phyloP scores from a whole-genome alignment of 192 early-diverging fungal species.

The Thoreauomyces humboldtii region DNA sequence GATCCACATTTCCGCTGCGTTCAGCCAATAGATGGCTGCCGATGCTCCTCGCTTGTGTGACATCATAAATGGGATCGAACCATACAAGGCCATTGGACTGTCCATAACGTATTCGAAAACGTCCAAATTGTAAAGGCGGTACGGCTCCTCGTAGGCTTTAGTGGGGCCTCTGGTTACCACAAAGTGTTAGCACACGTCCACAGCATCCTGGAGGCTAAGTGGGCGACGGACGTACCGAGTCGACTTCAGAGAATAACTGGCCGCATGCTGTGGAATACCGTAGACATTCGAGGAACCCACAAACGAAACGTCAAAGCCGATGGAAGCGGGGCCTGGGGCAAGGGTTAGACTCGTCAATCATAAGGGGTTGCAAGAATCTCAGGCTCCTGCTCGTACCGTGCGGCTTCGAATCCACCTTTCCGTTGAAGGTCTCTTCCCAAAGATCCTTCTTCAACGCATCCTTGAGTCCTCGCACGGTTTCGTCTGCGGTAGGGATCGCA shows the following conservation, averaged over 20 bases:
- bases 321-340: conserved; percentile 81
- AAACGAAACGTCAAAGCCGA: conserved; percentile 92
- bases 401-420: conserved; percentile 90
- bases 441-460: conserved; percentile 50
- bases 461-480: conserved; percentile 43
- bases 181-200: not conserved
- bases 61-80: conserved; percentile 90
- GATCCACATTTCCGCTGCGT: conserved; percentile 97
- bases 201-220: not conserved
- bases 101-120: conserved; percentile 97
- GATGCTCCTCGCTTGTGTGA: conserved; percentile 75
- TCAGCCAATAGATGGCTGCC: conserved; percentile 87
- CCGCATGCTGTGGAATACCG: conserved; percentile 93
- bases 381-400: conserved; percentile 62
- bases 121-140: conserved; percentile 95
- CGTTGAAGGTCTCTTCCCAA: conserved; percentile 90
- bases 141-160: conserved; percentile 83
- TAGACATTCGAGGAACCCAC: conserved; percentile 84
- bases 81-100: conserved; percentile 94
- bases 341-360: not conserved
- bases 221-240: conserved; percentile 62
- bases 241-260: conserved; percentile 81
- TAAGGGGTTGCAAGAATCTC: not conserved
- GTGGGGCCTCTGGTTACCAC: conserved; percentile 50
- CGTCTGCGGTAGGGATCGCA: conserved; percentile 13